Conservation (phyloP, 768 basidiomycete species). For the Russula emetica region DNA sequence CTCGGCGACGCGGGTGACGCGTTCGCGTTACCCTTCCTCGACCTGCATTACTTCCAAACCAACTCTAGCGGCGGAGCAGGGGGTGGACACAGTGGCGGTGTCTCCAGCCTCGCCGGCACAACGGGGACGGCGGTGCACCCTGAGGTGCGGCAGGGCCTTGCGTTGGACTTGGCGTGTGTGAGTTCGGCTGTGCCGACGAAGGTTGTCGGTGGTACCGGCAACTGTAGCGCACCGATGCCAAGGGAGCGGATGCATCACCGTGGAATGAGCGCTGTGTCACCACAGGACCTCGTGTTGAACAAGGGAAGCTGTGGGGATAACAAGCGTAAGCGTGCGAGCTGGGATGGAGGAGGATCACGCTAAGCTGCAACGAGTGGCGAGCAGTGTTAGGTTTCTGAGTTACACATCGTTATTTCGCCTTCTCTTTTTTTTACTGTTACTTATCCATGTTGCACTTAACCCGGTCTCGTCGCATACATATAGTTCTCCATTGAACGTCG, state of each 20-base stretch:
- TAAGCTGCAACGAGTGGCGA: conserved; percentile 14
- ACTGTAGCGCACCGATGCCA: conserved; percentile 17
- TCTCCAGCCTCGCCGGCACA: background rate
- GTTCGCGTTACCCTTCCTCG: conserved; percentile 57
- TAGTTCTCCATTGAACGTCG: background rate
- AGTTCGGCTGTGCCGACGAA: conserved; percentile 20
- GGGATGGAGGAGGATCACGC: conserved; percentile 47
- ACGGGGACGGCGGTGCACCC: background rate
- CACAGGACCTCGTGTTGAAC: conserved; percentile 48
- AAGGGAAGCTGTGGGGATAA: conserved; percentile 42
- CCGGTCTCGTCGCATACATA: conserved; percentile 18
- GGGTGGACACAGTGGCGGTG: too few relatives aligned
- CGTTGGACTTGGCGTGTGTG: conserved; percentile 48
- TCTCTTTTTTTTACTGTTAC: conserved; percentile 20
- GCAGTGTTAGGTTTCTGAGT: background rate
- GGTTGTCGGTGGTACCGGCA: conserved; percentile 26
- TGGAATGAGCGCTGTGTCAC: conserved; percentile 50
- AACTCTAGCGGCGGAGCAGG: conserved; percentile 28
- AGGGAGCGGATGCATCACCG: conserved; percentile 41
- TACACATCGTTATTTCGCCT: background rate
- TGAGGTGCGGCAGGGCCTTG: conserved; percentile 42
- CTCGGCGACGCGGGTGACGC: conserved; percentile 31
- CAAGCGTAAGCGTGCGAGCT: conserved; percentile 55
- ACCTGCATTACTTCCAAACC: conserved; percentile 59
- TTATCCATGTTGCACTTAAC: conserved; percentile 19